phyloP scores from a whole-genome alignment of 2,329 filamentous ascomycete genomes.

The Teratosphaeria zuluensis region DNA sequence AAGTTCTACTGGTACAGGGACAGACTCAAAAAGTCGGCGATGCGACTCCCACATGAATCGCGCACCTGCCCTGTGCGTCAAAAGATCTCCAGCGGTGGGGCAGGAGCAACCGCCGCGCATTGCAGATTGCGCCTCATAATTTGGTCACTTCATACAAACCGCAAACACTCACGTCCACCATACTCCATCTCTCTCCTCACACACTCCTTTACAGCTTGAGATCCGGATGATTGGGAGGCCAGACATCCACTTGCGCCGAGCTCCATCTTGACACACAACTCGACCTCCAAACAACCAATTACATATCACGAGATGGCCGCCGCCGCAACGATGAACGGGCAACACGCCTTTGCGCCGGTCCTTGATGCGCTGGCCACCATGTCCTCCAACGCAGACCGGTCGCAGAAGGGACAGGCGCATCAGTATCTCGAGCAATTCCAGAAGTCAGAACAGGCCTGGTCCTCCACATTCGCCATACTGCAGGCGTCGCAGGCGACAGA shows the following conservation, averaged over 20 bases:
- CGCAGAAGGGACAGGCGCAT: conserved; percentile 81
- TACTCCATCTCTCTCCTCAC: not conserved
- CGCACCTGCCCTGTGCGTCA: not conserved
- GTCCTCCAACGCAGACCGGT: conserved; percentile 69
- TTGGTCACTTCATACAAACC: not conserved
- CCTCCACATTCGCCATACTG: conserved; percentile 73
- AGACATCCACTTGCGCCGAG: not conserved
- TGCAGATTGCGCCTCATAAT: not conserved
- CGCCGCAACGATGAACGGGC: conserved; percentile 36
- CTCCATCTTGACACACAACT: not conserved
- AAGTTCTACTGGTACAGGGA: not conserved
- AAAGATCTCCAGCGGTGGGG: not conserved
- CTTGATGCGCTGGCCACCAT: conserved; percentile 84
- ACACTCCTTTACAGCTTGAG: not conserved
- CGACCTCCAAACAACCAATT: not conserved
- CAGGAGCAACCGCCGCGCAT: not conserved
- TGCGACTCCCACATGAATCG: not conserved
- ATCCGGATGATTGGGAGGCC: not conserved
- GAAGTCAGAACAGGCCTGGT: conserved; percentile 95
- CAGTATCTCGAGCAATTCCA: conserved; percentile 90
- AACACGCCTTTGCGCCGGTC: conserved; percentile 64
- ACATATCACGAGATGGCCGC: conserved; percentile 18
- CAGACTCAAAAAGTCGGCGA: not conserved
- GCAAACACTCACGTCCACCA: not conserved
- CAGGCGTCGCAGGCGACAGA: conserved; percentile 65